Base-by-base conservation (phyloP, 1,139 yeast species). In the Sugiyamaella pinicola region DNA sequence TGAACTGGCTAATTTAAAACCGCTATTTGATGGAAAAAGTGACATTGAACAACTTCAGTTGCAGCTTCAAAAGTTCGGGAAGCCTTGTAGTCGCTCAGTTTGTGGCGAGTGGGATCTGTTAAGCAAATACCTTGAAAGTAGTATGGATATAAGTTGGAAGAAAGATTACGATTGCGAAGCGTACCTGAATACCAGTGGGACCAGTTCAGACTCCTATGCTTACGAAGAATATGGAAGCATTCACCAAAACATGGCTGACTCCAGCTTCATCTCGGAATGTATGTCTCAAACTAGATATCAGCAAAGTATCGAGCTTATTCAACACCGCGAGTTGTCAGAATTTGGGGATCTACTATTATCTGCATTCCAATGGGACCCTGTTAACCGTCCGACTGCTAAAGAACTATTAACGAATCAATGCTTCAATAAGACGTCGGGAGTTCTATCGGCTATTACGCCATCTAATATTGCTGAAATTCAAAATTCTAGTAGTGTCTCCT, bases 21-120 rank as follows among this genome's bases (percentile, higher is more conserved):
- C 98, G 0, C 71, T 91, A 39, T 89, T 93, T 63, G 96, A 96
- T 0, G 99, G 98, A 0, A 65, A 77, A 12, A 80, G 83, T 63
- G 95, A 88, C 64, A 62, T 84, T 45, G 96, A 90, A 64, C 83
- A 88, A 6, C 69, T 88, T 49, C 78, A 79, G 53, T 74, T 81
- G 63, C 83, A 88, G 3, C 69, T 87, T 49, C 78, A 79, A 54
- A 74, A 81, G 6, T 73, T 91, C 47, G 98, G 99, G 3, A 57
- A 57, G 13, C 74, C 73, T 9, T 49, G 62, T n/a, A 29, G 40
- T n/a, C 17, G 29, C 13, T 47, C 59, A 4, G 47, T 52, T 4
- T 68, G 69, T 13, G 72, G 72, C 2, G 49, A 52, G n/a, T 66
- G 69, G 68, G 12, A 22, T 8, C 31, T 17, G 7, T 19, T 43